These are phyloP conservation scores for Lactarius akahatsu DNA, from an alignment of 768 basidiomycete species.

Conservation along the genomic window DNA sequence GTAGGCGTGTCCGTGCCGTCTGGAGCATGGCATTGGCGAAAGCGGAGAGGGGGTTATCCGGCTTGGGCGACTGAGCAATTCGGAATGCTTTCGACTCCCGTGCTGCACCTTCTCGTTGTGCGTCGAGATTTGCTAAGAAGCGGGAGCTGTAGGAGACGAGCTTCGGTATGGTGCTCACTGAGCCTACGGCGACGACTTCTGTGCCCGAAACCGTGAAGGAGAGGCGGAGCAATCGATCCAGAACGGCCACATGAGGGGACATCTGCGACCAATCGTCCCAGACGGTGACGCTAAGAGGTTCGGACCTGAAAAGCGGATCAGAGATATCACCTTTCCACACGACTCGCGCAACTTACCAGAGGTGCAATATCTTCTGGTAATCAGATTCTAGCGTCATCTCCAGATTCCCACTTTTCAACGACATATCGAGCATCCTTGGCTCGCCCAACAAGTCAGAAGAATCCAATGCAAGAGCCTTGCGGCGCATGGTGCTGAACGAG, in stretches of 20 bases:
- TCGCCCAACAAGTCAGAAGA: slow-evolving; percentile 33
- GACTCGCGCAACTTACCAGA: slow-evolving; percentile 52
- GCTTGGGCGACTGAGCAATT: slow-evolving; percentile 65
- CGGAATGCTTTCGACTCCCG: slow-evolving; percentile 78
- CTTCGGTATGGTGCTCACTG: slow-evolving; percentile 75
- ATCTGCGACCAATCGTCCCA: slow-evolving; percentile 78
- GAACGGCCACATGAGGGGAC: slow-evolving; percentile 40
- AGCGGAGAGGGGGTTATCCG: slow-evolving; percentile 76
- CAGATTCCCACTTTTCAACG: slow-evolving; percentile 71
- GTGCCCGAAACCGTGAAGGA: slow-evolving; percentile 75
- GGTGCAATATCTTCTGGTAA: slow-evolving; percentile 68
- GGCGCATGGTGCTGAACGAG: slow-evolving; percentile 71
- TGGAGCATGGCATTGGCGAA: slow-evolving; percentile 85
- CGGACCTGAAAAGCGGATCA: slow-evolving; percentile 49
- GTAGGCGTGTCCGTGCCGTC: slow-evolving; percentile 69
- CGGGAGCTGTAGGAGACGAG: slow-evolving; percentile 71
- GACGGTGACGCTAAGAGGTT: slow-evolving; percentile 72
- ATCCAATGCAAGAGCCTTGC: slow-evolving; percentile 42
- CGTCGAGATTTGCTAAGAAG: slow-evolving; percentile 69
- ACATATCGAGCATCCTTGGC: slow-evolving; percentile 65
- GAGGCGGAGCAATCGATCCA: slow-evolving; percentile 59
- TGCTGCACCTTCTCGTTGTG: slow-evolving; percentile 73
- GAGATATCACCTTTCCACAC: not conserved
- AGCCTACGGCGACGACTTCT: slow-evolving; percentile 64
- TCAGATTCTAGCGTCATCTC: slow-evolving; percentile 72